Evolutionary conservation across 768 basidiomycete species (phyloP), one percentile per base, ranked within the genome.

Genomic region (Termitomyces sp.): DNA sequence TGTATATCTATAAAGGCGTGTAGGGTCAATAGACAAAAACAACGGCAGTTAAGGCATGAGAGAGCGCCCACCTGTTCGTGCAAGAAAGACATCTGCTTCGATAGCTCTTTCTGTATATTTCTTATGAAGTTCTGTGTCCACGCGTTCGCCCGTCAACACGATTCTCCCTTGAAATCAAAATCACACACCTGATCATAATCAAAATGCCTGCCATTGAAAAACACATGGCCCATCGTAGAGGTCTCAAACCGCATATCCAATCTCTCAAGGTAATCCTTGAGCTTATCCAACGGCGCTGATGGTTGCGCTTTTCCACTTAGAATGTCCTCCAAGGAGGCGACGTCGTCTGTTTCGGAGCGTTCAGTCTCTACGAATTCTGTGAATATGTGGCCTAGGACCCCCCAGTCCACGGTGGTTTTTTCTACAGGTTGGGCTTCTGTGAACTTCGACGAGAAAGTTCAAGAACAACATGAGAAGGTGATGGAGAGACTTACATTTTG

Each of bases 201-300:
- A 53, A 84, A 77, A 68, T 89, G 81, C 65, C 87, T 93, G n/a
- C 95, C 95, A 64, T 98, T 96, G 66, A 96, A 77, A 70, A 98
- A 96, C 4, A 79, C 84, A 61, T 90, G 85, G 0, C 93, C 94
- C 2, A 69, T 69, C 0, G 74, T 64, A 1, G 75, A 67, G 10
- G 68, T 57, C 2, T 52, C 51, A 12, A 52, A 24, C 18, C 51
- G 36, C 3, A 83, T 74, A 10, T 81, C 82, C 22, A 95, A 68
- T 14, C 94, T 77, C 45, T 76, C 74, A 6, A 75, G 67, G 63
- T 93, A 95, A 1, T 62, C 65, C n/a, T 69, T 66, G 1, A 82
- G 76, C 52, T 76, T 78, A 13, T 80, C 73, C 2, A 85, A 55
- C 18, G 74, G 65, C 6, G 73, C 68, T 5, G 67, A 66, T 16